Percentiles rank a stretch among this genome's conserved stretches.
phyloP scores from a whole-genome alignment of 2,329 filamentous ascomycete species.

The Ophiostoma populinum region DNA sequence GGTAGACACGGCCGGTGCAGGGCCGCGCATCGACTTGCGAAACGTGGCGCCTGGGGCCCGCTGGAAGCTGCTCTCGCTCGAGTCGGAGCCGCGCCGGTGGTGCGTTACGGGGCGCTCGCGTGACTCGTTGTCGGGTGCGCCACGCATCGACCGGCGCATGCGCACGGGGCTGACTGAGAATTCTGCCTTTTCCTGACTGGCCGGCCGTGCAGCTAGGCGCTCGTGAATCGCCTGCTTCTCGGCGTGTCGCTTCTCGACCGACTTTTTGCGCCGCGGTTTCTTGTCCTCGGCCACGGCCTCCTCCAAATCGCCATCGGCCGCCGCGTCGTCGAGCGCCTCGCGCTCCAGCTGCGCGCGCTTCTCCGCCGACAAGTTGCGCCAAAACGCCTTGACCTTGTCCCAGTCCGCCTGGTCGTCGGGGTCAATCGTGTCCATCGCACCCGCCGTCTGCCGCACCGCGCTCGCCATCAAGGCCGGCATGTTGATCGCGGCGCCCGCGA shows the following conservation, averaged over 20 bases:
- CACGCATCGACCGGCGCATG: slow-evolving; percentile 5
- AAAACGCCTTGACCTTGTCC: slow-evolving; percentile 52
- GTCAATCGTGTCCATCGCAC: neutral
- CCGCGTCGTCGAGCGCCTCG: slow-evolving; percentile 37
- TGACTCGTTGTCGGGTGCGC: slow-evolving; percentile 7
- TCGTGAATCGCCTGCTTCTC: slow-evolving; percentile 22
- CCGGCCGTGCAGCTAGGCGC: neutral
- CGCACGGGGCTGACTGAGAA: slow-evolving; percentile 9
- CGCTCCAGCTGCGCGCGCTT: slow-evolving; percentile 44
- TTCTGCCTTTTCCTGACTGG: neutral
- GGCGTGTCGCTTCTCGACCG: slow-evolving; percentile 23
- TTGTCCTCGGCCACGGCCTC: slow-evolving; percentile 19
- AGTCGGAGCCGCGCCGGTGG: slow-evolving; percentile 41
- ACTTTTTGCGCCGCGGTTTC: slow-evolving; percentile 24
- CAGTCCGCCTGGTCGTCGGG: slow-evolving; percentile 31
- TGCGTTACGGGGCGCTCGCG: slow-evolving; percentile 9
- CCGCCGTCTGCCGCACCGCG: neutral
- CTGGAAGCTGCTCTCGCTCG: slow-evolving; percentile 70
- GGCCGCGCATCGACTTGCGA: slow-evolving; percentile 53
- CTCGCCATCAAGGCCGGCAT: neutral
- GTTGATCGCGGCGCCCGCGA: neutral
- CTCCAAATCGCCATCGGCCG: slow-evolving; percentile 27
- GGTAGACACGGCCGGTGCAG: no score
- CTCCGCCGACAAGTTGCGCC: slow-evolving; percentile 46
- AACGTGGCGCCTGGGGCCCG: slow-evolving; percentile 44